Base-by-base conservation (phyloP, 75 land plant genomes). In the Pinus albicaulis region DNA sequence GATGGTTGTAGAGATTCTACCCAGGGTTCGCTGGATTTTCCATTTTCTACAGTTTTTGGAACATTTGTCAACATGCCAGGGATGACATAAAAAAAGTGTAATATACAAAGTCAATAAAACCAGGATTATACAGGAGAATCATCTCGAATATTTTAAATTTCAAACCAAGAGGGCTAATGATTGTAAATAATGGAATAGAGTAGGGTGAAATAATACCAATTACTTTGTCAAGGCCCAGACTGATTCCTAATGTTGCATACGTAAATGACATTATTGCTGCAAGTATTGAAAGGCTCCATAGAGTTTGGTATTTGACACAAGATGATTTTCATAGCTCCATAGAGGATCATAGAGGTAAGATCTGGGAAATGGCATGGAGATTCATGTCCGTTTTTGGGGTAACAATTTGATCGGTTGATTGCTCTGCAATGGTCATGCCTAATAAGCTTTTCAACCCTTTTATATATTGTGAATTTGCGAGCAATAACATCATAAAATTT, bases 21-120 rank as follows among this genome's bases (percentile, higher is more conserved):
- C 69, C 19, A 92, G 71, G 11, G 78, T 80, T 16, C 99, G 94
- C 71, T 80, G 83, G 3, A 85, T 62, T 34, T 72, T 56, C 92
- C 91, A 82, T 88, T 82, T 41, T 76, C 98, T 95, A 87, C 63
- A 63, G 64, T 16, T 73, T 22, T 28, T 12, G 24, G 16, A 28
- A 24, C 7, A 17, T 60, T 77, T 15, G 14, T 36, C 14, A 48
- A 7, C 23, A 75, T 7, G 36, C 28, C 48, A 28, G 48, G 57
- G n/a, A 68, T 60, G 7, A 31, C 28, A 10, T 12, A 14, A 14
- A 12, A 34, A 2, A 34, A 14, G 3, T 12, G n/a, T n/a, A n/a
- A n/a, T n/a, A n/a, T n/a, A n/a, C n/a, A n/a, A n/a, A n/a, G n/a
- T n/a, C n/a, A n/a, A n/a, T n/a, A n/a, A n/a, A n/a, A n/a, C n/a